A percentile compares a stretch with the other conserved stretches of the same genome.
Evolutionary conservation across 352 stramenopile species (phyloP).

Genomic region (Pythium brassicae): DNA sequence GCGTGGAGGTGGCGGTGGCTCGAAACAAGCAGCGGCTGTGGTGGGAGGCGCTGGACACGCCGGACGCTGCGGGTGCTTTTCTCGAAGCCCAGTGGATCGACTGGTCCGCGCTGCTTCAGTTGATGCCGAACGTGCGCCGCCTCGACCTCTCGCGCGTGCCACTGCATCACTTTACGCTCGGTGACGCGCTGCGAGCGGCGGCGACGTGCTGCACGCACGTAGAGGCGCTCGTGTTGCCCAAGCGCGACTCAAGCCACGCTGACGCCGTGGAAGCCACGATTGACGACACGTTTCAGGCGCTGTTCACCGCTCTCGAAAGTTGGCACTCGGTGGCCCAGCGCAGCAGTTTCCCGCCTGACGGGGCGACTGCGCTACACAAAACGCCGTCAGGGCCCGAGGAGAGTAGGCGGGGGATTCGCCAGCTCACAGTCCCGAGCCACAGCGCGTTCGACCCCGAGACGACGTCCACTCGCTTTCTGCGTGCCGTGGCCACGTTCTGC

Average conservation of each 20-base stretch:
- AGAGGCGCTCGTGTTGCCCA: conserved; percentile 35
- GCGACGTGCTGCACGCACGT: conserved; percentile 25
- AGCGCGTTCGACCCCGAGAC: conserved; percentile 18
- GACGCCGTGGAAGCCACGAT: conserved; percentile 35
- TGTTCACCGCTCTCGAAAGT: conserved; percentile 24
- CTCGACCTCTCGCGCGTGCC: conserved; percentile 38
- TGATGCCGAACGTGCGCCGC: conserved; percentile 30
- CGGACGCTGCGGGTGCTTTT: conserved; percentile 1
- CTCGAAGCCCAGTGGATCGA: conserved; percentile 33
- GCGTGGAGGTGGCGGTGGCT: conserved; percentile 27
- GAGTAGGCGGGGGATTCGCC: conserved; percentile 2
- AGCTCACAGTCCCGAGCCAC: conserved; percentile 11
- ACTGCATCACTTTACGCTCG: conserved; percentile 35
- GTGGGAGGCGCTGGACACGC: conserved; percentile 20
- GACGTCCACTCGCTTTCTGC: conserved; percentile 23
- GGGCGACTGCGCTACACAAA: no score
- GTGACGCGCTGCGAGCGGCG: conserved; percentile 29
- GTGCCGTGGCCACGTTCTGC: conserved; percentile 25
- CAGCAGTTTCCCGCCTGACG: no score
- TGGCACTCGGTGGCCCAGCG: conserved; percentile 20
- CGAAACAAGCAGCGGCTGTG: conserved; percentile 22
- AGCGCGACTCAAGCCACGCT: conserved; percentile 19
- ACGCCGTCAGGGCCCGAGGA: conserved; percentile 40
- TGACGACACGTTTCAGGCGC: conserved; percentile 31
- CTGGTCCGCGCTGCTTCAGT: conserved; percentile 29